These are phyloP conservation scores for Diaporthe longicolla DNA, from an alignment of 2,329 filamentous ascomycete species.

Conservation along the genomic window DNA sequence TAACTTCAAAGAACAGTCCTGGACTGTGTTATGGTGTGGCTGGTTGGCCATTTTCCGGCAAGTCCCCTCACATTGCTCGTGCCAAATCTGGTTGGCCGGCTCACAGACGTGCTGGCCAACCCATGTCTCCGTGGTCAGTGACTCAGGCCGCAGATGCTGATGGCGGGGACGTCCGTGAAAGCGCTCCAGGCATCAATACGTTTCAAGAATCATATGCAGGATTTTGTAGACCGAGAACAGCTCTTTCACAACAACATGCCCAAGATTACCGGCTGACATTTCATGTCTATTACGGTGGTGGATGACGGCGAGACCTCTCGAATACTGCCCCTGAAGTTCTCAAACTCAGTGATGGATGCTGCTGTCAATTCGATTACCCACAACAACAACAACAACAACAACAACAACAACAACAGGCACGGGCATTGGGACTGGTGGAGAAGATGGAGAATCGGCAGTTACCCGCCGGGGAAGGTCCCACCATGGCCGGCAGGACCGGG, in stretches of 20 bases:
- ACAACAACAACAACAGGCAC: not conserved
- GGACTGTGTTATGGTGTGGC: not conserved
- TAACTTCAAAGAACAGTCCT: no score
- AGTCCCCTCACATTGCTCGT: not conserved
- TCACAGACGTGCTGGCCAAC: not conserved
- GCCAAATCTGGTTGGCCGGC: not conserved
- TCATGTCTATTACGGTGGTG: no score
- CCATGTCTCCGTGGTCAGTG: not conserved
- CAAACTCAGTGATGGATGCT: not conserved
- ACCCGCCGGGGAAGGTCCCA: not conserved
- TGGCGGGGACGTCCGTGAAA: no score
- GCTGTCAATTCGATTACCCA: not conserved
- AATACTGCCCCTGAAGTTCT: no score
- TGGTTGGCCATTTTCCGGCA: not conserved
- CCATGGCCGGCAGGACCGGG: constrained; percentile 9
- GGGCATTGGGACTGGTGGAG: constrained; percentile 6
- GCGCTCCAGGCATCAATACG: no score
- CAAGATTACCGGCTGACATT: no score
- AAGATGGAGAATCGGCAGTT: constrained; percentile 13
- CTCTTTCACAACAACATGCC: no score
- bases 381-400: not conserved
- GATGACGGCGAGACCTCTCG: not conserved
- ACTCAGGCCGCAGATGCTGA: constrained; percentile 11
- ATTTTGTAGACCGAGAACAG: no score
- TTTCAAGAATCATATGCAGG: no score